Evolutionary conservation across 2,329 filamentous ascomycete genomes (phyloP), one percentile per base, ranked within the genome.

Genomic region (Huntiella moniliformis): DNA sequence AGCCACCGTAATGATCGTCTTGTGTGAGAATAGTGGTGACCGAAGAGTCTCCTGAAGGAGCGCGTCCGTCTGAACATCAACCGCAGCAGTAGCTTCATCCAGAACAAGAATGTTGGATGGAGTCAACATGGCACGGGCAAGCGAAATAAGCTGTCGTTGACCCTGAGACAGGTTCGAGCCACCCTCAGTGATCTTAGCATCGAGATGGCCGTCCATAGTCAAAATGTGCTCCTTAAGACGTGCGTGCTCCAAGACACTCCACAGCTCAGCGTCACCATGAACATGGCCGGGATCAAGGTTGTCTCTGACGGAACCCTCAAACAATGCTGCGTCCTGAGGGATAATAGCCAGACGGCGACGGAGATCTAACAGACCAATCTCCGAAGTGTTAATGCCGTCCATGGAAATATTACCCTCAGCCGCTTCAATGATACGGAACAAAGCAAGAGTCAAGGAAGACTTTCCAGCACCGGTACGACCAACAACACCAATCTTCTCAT

Each of bases 401-500:
- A 98, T 94, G 54, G 76, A 82, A 54, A 98, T 91, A 56, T 80
- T 72, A 44, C 91, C 91, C 37, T 75, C 74, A 34, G 70, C 74
- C 2, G 87, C 76, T 63, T 98, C 92, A 51, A 98, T 96, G 53
- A 98, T 86, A 44, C 92, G 78, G 73, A 98, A 98, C 15, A 98
- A 68, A 2, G 91, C 79, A 51, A 98, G 69, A 1, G 91, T 96
- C 51, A 98, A 67, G 7, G 86, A 94, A 50, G 84, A 93, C 67
- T 98, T 98, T 57, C 91, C 91, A 31, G 91, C 91, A 45, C 91
- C 91, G 0, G 91, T 98, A 42, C 91, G 81, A 46, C 91, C 91
- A 31, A 98, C 91, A 8, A 98, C 87, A 50, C 91, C 91, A 60
- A 98, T 91, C 71, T 96, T 98, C 67, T 98, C 91, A 57, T 87